phyloP scores from a whole-genome alignment of 495 filamentous ascomycete species.

The Aspergillus kassunensis region DNA sequence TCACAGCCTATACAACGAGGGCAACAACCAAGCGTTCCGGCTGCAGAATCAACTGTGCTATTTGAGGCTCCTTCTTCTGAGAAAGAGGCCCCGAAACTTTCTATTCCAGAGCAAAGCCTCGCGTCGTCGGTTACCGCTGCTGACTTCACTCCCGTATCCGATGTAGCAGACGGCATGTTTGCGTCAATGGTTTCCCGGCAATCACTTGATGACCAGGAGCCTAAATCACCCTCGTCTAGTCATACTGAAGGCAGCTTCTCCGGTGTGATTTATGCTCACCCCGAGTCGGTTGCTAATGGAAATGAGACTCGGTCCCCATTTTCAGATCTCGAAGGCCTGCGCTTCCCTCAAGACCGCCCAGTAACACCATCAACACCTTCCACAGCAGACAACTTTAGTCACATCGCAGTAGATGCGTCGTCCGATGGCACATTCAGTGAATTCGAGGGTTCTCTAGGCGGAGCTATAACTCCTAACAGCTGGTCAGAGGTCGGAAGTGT shows the following conservation, averaged over 20 bases:
- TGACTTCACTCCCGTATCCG: constrained; percentile 48
- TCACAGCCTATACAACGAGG: constrained; percentile 56
- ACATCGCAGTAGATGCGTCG: constrained; percentile 28
- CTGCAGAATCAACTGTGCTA: background rate
- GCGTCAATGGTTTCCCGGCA: constrained; percentile 1
- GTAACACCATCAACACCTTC: constrained; percentile 34
- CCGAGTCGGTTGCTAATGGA: constrained; percentile 27
- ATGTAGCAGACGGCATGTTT: constrained; percentile 26
- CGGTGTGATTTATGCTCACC: constrained; percentile 34
- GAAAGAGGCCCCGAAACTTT: constrained; percentile 22
- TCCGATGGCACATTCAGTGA: constrained; percentile 65
- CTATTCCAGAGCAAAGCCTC: constrained; percentile 32
- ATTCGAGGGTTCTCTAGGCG: constrained; percentile 44
- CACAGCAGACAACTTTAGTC: constrained; percentile 33
- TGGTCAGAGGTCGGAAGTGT: constrained; percentile 79
- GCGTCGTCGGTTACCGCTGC: constrained; percentile 39
- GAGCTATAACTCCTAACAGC: constrained; percentile 60
- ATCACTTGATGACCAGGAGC: constrained; percentile 8
- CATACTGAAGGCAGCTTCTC: constrained; percentile 28
- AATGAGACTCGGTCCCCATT: constrained; percentile 25
- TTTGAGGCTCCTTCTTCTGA: constrained; percentile 3
- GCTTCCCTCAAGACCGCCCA: constrained; percentile 24
- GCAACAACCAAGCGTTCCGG: constrained; percentile 33
- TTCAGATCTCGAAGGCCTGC: constrained; percentile 24
- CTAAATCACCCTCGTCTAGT: constrained; percentile 24